Evolutionary conservation across 305 asterid species (phyloP), one percentile per base, ranked within the genome.

Genomic region (Rubia peregrina): DNA sequence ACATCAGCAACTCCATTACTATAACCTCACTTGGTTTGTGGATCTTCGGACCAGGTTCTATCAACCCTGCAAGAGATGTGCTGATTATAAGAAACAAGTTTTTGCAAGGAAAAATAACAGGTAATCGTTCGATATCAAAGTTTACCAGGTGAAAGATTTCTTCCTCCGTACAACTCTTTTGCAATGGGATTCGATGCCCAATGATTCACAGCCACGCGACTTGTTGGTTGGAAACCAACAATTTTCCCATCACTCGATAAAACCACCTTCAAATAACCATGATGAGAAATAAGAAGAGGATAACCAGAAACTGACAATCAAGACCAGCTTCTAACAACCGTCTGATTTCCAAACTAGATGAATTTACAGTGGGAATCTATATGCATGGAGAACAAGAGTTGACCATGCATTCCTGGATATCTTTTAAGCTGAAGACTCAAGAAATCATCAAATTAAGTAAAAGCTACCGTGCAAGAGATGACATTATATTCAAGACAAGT

Each of bases 151-250:
- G 91, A 84, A 62, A 86, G 89, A 13, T 74, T 80, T 75, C 81
- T 87, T 68, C 86, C 87, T 70, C 89, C 85, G 67, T 90, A 86
- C 65, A 92, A 79, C 75, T 85, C 96, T 83, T 78, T 86, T 55
- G 91, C 81, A 69, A 90, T 61, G 44, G 96, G 96, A 57, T 90
- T 92, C 55, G 85, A 83, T 30, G 96, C 92, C 98, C 96, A 92
- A 21, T 85, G 85, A 70, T 82, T 92, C 14, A 88, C 96, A 71
- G 90, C 98, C 62, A 85, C 84, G 49, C 91, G 84, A 72, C 85
- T 90, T 10, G 92, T 83, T 48, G 96, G 96, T 77, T 87, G 95
- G 78, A 92, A 86, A 64, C 95, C 96, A 61, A 81, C 71, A 66
- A 92, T 78, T 13, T 74, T 80, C 75, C 96, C 83, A 30, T 85